Conservation (phyloP, 768 basidiomycete species). For the Naganishia vaughanmartiniae region DNA sequence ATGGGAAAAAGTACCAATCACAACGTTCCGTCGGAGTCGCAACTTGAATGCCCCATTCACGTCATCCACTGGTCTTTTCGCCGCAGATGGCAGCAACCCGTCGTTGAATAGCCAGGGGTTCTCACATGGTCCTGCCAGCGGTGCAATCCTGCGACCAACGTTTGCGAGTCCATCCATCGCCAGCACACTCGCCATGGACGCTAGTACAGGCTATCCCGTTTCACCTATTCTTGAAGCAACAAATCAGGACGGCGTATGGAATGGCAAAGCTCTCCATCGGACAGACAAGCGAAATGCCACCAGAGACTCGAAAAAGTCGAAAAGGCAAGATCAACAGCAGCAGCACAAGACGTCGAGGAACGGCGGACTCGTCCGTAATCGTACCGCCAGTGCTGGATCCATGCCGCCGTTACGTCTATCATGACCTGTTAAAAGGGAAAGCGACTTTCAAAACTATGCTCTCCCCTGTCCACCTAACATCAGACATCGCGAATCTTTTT, state of each 20-base stretch:
- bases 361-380: conserved; percentile 22
- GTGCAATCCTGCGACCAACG: conserved; percentile 23
- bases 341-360: conserved; percentile 16
- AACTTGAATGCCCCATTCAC: conserved; percentile 19
- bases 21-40: conserved; percentile 31
- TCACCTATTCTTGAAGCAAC: conserved; percentile 27
- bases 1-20: conserved; percentile 35
- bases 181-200: conserved; percentile 27
- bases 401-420: conserved; percentile 24
- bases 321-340: conserved; percentile 10
- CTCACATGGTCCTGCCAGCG: not conserved
- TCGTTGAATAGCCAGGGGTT: conserved; percentile 3
- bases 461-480: no score
- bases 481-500: no score
- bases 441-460: not conserved
- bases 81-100: not conserved
- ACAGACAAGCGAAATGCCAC: not conserved
- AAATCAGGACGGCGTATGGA: conserved; percentile 9
- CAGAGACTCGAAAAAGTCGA: not conserved
- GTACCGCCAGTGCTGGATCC: conserved; percentile 26
- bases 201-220: conserved; percentile 7
- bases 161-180: conserved; percentile 31
- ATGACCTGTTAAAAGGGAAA: not conserved
- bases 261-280: not conserved
- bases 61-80: not conserved